phyloP scores from a whole-genome alignment of 2,329 filamentous ascomycete genomes.

The Pseudogymnoascus verrucosus region DNA sequence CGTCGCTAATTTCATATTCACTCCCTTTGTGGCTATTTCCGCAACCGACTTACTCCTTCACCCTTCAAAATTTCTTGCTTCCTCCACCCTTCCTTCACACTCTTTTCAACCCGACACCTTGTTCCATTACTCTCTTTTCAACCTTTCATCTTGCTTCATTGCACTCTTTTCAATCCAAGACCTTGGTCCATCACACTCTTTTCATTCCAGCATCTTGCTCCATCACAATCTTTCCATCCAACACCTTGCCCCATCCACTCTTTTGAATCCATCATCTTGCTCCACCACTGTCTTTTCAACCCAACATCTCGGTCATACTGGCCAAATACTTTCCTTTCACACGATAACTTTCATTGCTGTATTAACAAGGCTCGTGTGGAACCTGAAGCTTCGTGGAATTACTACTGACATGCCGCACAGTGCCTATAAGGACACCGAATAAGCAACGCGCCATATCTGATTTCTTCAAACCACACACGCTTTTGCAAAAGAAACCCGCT shows the following conservation, averaged over 20 bases:
- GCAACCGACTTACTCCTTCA: neutral
- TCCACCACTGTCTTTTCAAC: neutral
- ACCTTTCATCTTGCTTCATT: neutral
- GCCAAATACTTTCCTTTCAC: neutral
- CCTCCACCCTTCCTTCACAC: neutral
- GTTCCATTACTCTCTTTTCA: too few species aligned
- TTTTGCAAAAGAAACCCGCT: neutral
- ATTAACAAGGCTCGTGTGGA: neutral
- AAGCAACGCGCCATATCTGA: conserved; percentile 2
- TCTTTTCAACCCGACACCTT: neutral
- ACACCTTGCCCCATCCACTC: neutral
- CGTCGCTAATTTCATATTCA: neutral
- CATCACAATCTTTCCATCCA: neutral
- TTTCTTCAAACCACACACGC: neutral
- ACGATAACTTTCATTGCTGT: neutral
- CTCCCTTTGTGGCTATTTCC: neutral
- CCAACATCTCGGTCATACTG: neutral
- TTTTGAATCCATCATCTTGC: neutral
- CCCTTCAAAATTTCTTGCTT: neutral
- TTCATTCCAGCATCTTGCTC: neutral
- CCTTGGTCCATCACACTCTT: neutral
- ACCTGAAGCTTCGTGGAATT: neutral
- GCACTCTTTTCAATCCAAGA: neutral
- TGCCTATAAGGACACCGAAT: neutral
- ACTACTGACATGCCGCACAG: neutral